These are phyloP conservation scores for Linum trigynum DNA, from an alignment of 345 rosid genomes.

Conservation along the genomic window DNA sequence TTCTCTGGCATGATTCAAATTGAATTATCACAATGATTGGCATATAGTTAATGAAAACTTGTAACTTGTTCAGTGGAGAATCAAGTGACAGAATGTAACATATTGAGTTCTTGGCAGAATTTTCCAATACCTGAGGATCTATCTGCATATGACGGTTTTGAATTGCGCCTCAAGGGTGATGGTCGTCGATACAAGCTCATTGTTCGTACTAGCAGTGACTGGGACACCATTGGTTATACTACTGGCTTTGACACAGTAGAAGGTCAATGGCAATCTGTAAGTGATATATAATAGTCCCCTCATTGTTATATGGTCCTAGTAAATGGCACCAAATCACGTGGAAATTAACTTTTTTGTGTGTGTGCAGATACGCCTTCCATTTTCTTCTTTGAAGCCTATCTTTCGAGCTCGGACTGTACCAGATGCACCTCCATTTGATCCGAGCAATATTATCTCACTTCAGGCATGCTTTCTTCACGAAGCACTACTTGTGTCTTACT, in stretches of 20 bases:
- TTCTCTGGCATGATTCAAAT: no score
- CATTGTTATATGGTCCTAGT: neutral
- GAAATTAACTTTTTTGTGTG: neutral
- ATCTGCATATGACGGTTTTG: slow-evolving; percentile 87
- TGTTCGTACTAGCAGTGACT: slow-evolving; percentile 61
- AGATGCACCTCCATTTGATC: slow-evolving; percentile 74
- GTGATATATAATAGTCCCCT: slow-evolving; percentile 14
- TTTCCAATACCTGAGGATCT: slow-evolving; percentile 65
- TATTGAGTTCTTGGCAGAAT: slow-evolving; percentile 40
- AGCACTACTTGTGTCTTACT: neutral
- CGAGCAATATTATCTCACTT: slow-evolving; percentile 59
- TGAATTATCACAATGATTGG: neutral
- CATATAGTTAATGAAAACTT: no score
- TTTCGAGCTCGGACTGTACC: slow-evolving; percentile 65
- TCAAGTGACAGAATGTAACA: slow-evolving; percentile 6
- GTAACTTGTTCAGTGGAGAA: neutral
- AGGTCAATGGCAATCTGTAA: slow-evolving; percentile 88
- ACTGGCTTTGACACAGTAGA: slow-evolving; percentile 61
- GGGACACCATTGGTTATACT: slow-evolving; percentile 93
- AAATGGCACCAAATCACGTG: slow-evolving; percentile 1
- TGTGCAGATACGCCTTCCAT: slow-evolving; percentile 56
- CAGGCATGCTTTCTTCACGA: slow-evolving; percentile 40
- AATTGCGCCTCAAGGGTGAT: slow-evolving; percentile 67
- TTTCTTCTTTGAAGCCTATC: slow-evolving; percentile 76
- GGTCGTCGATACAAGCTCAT: slow-evolving; percentile 82